A percentile compares a stretch with the other conserved stretches of the same genome.
Evolutionary conservation across 129 eudicot species (phyloP).

Genomic region (Erigeron canadensis): DNA sequence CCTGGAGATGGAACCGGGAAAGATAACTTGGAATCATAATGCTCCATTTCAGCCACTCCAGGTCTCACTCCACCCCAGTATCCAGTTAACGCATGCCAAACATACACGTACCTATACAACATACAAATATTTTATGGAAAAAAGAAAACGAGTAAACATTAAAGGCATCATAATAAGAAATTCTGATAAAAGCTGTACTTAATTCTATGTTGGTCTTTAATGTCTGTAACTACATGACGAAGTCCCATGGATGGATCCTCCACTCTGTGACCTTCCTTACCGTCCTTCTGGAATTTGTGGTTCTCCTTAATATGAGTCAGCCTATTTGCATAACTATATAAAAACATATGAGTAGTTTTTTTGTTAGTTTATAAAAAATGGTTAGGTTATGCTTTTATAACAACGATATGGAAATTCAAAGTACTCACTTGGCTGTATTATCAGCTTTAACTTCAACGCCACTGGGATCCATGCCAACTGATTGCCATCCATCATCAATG

Average conservation of each 20-base stretch:
- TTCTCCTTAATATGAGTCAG: constrained; percentile 81
- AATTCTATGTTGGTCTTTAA: constrained; percentile 59
- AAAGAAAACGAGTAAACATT: too few species aligned
- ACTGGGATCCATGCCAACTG: constrained; percentile 76
- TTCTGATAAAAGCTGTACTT: constrained; percentile 38
- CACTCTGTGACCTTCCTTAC: constrained; percentile 69
- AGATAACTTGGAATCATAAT: constrained; percentile 66
- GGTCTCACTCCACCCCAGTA: constrained; percentile 97
- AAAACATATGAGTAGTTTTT: not conserved
- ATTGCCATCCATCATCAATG: constrained; percentile 97
- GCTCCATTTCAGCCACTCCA: constrained; percentile 60
- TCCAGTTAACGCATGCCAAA: constrained; percentile 91
- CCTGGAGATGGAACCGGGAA: constrained; percentile 78
- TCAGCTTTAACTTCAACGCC: constrained; percentile 51
- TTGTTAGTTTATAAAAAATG: constrained; percentile 2
- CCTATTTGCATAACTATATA: constrained; percentile 77
- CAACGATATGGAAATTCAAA: not conserved
- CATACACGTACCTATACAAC: constrained; percentile 66
- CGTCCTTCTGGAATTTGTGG: constrained; percentile 85
- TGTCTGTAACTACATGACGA: constrained; percentile 57
- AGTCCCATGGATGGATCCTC: constrained; percentile 79
- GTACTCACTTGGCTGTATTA: constrained; percentile 72
- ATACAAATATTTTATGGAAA: not conserved
- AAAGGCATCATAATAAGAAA: not conserved
- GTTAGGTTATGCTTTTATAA: not conserved